phyloP scores from a whole-genome alignment of 352 stramenopile genomes.

The Phytophthora brassicae region DNA sequence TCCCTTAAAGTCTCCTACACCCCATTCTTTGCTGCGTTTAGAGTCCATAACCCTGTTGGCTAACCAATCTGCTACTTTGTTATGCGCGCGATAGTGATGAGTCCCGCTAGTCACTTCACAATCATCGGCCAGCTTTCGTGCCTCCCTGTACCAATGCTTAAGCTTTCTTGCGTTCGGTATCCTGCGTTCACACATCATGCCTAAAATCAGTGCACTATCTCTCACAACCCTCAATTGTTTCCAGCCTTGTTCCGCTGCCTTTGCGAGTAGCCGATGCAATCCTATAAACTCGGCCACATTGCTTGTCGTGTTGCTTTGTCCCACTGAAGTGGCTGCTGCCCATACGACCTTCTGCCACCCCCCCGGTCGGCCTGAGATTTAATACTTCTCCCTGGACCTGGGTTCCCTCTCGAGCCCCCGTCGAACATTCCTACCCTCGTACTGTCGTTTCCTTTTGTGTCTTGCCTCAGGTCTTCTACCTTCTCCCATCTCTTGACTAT shows the following conservation, averaged over 20 bases:
- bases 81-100: no score
- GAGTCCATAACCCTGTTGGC: no score
- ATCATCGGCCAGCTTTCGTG: no score
- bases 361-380: background rate
- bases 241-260: background rate
- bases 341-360: background rate
- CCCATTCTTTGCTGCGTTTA: no score
- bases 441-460: background rate
- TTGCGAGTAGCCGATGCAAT: background rate
- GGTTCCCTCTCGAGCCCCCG: background rate
- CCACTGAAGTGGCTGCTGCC: background rate
- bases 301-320: background rate
- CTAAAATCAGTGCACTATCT: conserved; percentile 19
- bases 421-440: background rate
- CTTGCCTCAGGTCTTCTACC: no score
- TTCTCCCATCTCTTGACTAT: background rate
- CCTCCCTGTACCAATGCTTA: background rate
- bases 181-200: conserved; percentile 21
- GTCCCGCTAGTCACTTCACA: no score
- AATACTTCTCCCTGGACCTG: no score
- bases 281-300: background rate
- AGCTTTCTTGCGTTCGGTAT: background rate
- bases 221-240: background rate
- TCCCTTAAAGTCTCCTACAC: no score
- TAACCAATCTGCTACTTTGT: no score